Conservation (phyloP, 257 asterid species). For the Capsicum rhomboideum region DNA sequence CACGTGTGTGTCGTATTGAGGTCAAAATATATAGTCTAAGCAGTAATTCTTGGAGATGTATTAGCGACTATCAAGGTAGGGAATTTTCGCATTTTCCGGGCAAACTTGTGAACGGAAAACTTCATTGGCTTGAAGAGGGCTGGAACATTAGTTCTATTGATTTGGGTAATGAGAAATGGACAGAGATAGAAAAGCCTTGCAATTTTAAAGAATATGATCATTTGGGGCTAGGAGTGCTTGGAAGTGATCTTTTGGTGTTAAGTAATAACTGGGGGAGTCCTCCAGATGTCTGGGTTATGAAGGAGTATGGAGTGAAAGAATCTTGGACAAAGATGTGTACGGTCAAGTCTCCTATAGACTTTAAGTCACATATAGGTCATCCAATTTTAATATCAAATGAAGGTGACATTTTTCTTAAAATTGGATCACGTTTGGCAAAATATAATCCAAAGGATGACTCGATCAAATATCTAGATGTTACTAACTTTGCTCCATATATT, state of each 20-base stretch:
- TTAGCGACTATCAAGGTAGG: background rate
- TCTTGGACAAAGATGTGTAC: background rate
- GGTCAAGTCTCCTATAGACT: background rate
- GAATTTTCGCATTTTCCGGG: background rate
- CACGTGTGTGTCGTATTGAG: background rate
- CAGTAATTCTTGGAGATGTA: background rate
- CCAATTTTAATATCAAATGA: background rate
- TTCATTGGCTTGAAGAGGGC: background rate
- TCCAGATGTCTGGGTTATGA: background rate
- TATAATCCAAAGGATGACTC: constrained; percentile 22
- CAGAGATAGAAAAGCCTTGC: background rate
- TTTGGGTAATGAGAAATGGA: background rate
- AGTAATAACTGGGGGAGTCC: background rate
- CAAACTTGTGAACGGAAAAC: background rate
- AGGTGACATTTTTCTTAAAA: background rate
- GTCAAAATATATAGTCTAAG: background rate
- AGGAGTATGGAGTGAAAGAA: background rate
- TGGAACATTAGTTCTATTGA: background rate
- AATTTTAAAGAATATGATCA: background rate
- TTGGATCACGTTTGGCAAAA: background rate
- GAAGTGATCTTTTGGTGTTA: background rate
- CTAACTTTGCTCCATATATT: background rate
- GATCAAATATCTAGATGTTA: too few species aligned
- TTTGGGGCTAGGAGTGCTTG: background rate
- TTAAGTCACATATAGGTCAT: background rate